phyloP scores from a whole-genome alignment of 495 filamentous ascomycete genomes.

The Hypoxylon lienhwacheense region DNA sequence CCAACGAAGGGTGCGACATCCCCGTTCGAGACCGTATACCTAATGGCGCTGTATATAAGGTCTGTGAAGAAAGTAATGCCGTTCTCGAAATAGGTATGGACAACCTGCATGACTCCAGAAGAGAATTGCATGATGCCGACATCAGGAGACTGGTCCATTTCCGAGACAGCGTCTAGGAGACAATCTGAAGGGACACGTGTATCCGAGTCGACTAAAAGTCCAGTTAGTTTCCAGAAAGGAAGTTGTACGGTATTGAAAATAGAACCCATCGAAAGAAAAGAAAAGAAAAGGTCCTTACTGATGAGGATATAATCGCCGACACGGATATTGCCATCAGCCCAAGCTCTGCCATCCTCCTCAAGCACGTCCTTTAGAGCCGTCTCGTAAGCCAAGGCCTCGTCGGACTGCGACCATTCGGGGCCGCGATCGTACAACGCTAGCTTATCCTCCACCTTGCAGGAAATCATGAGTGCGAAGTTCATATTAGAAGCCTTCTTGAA shows the following conservation, averaged over 20 bases:
- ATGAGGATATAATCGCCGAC: slow-evolving; percentile 78
- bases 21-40: slow-evolving; percentile 76
- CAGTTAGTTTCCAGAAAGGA: background rate
- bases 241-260: background rate
- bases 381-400: slow-evolving; percentile 72
- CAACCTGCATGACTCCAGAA: slow-evolving; percentile 81
- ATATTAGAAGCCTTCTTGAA: slow-evolving; percentile 84
- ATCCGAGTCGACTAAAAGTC: slow-evolving; percentile 66
- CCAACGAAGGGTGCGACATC: slow-evolving; percentile 81
- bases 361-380: slow-evolving; percentile 68
- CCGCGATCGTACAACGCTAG: slow-evolving; percentile 58
- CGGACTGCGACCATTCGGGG: slow-evolving; percentile 66
- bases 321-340: slow-evolving; percentile 79
- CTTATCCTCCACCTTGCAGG: slow-evolving; percentile 72
- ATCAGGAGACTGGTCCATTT: slow-evolving; percentile 79
- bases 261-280: background rate
- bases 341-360: slow-evolving; percentile 67
- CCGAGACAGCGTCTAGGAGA: slow-evolving; percentile 72
- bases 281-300: slow-evolving; percentile 34
- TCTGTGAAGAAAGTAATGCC: slow-evolving; percentile 86
- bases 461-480: slow-evolving; percentile 78
- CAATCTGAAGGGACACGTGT: slow-evolving; percentile 75
- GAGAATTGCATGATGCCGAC: slow-evolving; percentile 82
- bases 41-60: slow-evolving; percentile 77
- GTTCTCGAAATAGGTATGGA: slow-evolving; percentile 71